Percentiles rank a stretch among this genome's conserved stretches.
These are phyloP conservation scores for Digitaria exilis DNA, from an alignment of 202 grass and related monocot genomes.

Conservation along the genomic window DNA sequence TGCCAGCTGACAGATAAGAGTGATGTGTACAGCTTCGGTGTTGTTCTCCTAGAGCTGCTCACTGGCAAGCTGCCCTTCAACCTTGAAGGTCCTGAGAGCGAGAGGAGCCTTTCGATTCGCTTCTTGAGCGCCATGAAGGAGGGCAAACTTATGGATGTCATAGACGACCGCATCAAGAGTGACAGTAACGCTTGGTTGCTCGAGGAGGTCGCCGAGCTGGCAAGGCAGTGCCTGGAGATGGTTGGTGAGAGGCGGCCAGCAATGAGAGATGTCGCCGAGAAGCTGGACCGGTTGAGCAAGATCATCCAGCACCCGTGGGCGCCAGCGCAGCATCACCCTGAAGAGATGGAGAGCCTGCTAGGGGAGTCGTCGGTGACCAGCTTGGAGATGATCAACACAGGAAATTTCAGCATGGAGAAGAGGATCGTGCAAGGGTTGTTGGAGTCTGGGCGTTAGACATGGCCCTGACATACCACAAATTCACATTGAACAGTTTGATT, in stretches of 20 bases:
- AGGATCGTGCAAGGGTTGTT: neutral
- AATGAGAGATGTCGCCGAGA: slow-evolving; percentile 47
- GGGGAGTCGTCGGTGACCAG: neutral
- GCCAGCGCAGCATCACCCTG: neutral
- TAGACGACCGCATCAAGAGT: slow-evolving; percentile 29
- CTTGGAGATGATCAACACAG: neutral
- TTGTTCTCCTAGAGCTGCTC: slow-evolving; percentile 44
- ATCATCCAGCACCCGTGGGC: slow-evolving; percentile 43
- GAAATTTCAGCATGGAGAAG: slow-evolving; percentile 25
- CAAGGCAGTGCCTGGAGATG: slow-evolving; percentile 39
- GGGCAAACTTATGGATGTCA: slow-evolving; percentile 9
- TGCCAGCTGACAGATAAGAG: slow-evolving; percentile 38
- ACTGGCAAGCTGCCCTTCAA: slow-evolving; percentile 40
- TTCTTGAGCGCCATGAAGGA: slow-evolving; percentile 42
- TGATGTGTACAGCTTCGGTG: slow-evolving; percentile 46
- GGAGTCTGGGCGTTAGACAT: neutral
- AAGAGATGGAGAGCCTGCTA: slow-evolving; percentile 32
- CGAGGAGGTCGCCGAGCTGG: slow-evolving; percentile 22
- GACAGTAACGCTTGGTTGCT: slow-evolving; percentile 18
- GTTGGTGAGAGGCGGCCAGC: slow-evolving; percentile 37
- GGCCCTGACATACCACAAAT: neutral
- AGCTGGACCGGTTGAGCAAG: slow-evolving; percentile 38
- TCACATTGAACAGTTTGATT: neutral
- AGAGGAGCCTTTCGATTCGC: slow-evolving; percentile 15
- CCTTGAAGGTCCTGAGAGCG: neutral